phyloP scores from a whole-genome alignment of 179 eudicot species.

The Amaranthus tricolor region DNA sequence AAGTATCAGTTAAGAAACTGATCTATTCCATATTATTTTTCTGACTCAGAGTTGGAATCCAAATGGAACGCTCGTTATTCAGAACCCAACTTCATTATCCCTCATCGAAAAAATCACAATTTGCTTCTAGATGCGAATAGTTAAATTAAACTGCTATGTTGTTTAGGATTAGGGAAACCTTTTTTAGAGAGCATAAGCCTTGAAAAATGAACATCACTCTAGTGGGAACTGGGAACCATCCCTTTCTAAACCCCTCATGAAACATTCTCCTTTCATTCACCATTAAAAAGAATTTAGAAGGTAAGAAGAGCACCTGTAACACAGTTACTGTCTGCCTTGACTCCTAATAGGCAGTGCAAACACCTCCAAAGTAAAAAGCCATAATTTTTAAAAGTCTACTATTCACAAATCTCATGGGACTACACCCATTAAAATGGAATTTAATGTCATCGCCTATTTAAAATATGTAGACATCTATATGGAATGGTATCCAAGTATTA shows the following conservation, averaged over 20 bases:
- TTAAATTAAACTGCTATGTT: background rate
- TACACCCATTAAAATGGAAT: background rate
- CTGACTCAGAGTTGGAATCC: background rate
- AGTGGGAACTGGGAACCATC: background rate
- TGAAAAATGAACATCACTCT: background rate
- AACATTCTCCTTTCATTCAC: background rate
- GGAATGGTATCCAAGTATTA: background rate
- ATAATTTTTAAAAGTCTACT: background rate
- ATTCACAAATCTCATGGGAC: background rate
- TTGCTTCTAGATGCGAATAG: background rate
- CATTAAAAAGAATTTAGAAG: background rate
- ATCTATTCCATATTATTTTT: background rate
- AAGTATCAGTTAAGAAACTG: background rate
- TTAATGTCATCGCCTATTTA: too few species aligned
- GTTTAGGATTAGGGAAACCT: background rate
- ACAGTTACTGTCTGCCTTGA: background rate
- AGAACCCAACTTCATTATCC: background rate
- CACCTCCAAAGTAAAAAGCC: background rate
- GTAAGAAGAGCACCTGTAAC: background rate
- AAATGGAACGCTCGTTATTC: background rate
- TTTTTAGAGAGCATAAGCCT: background rate
- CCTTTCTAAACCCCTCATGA: background rate
- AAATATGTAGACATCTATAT: background rate
- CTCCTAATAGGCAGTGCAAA: background rate
- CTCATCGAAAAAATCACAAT: background rate